Evolutionary conservation across 2,329 filamentous ascomycete species (phyloP).

Genomic region (Macroventuria anomochaeta): DNA sequence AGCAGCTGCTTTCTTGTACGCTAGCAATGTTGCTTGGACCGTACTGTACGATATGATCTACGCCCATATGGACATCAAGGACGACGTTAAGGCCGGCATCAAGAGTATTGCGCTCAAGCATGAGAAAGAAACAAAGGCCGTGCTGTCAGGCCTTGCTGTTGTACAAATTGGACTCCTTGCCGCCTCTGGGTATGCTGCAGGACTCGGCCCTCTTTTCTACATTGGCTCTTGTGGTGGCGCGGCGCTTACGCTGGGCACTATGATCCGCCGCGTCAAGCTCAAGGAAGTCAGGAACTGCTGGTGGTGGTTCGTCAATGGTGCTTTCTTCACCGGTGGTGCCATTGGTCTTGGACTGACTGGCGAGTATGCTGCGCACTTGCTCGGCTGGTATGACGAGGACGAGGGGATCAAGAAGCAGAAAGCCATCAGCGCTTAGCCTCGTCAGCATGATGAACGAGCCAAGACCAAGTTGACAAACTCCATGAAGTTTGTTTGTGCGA

Average conservation of each 20-base stretch:
- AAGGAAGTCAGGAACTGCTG: constrained; percentile 65
- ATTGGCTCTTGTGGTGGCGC: constrained; percentile 65
- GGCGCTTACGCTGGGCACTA: constrained; percentile 60
- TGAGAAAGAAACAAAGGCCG: constrained; percentile 75
- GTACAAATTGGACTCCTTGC: constrained; percentile 73
- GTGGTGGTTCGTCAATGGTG: constrained; percentile 70
- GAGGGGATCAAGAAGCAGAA: constrained; percentile 14
- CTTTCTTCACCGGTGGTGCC: constrained; percentile 66
- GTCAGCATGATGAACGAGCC: background rate
- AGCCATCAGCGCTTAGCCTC: background rate
- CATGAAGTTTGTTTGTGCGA: background rate
- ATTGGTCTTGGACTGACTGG: constrained; percentile 62
- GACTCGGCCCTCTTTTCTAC: constrained; percentile 65
- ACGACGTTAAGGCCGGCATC: constrained; percentile 85
- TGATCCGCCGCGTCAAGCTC: constrained; percentile 66
- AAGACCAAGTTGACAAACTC: background rate
- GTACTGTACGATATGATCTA: constrained; percentile 93
- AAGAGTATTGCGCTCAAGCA: constrained; percentile 87
- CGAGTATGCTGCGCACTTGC: constrained; percentile 56
- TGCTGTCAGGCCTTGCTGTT: constrained; percentile 72
- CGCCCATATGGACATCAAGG: constrained; percentile 88
- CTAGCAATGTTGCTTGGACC: constrained; percentile 84
- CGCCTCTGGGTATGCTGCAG: constrained; percentile 69
- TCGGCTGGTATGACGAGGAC: constrained; percentile 33
- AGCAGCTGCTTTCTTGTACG: constrained; percentile 73